Conservation (phyloP, 805 yeast species). For the Wickerhamomyces chambardii region DNA sequence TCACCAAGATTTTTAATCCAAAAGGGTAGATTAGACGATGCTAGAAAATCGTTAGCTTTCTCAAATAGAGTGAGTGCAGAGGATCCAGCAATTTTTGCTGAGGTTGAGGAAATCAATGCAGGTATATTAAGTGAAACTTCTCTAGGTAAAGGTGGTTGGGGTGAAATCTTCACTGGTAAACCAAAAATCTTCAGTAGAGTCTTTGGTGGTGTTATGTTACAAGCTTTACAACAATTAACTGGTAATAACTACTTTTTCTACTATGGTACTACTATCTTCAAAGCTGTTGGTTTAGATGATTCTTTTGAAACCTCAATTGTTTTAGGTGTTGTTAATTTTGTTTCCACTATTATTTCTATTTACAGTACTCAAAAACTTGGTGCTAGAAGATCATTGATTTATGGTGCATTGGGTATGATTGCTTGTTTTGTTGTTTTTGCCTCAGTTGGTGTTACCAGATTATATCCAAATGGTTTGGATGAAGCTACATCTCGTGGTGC, state of each 20-base stretch:
- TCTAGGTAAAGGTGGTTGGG: constrained; percentile 63
- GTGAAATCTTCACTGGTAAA: constrained; percentile 55
- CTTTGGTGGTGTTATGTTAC: constrained; percentile 43
- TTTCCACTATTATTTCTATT: constrained; percentile 42
- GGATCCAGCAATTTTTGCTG: constrained; percentile 45
- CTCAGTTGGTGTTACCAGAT: constrained; percentile 46
- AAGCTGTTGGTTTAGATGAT: constrained; percentile 50
- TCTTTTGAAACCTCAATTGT: constrained; percentile 50
- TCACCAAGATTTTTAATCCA: constrained; percentile 62
- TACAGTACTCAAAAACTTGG: constrained; percentile 46
- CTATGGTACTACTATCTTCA: constrained; percentile 55
- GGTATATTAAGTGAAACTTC: constrained; percentile 51
- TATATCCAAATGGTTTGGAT: constrained; percentile 32
- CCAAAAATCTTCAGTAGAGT: constrained; percentile 45
- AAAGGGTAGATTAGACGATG: constrained; percentile 47
- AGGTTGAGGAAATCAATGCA: constrained; percentile 47
- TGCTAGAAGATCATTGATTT: constrained; percentile 36
- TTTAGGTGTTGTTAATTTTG: constrained; percentile 52
- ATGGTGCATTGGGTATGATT: constrained; percentile 41
- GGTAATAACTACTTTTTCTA: constrained; percentile 63
- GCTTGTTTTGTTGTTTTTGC: constrained; percentile 41
- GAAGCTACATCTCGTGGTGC: constrained; percentile 41
- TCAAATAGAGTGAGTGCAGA: constrained; percentile 49
- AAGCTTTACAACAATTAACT: constrained; percentile 59
- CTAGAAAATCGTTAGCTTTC: constrained; percentile 46